phyloP scores from a whole-genome alignment of 352 stramenopile genomes.

The Phytophthora citricola region DNA sequence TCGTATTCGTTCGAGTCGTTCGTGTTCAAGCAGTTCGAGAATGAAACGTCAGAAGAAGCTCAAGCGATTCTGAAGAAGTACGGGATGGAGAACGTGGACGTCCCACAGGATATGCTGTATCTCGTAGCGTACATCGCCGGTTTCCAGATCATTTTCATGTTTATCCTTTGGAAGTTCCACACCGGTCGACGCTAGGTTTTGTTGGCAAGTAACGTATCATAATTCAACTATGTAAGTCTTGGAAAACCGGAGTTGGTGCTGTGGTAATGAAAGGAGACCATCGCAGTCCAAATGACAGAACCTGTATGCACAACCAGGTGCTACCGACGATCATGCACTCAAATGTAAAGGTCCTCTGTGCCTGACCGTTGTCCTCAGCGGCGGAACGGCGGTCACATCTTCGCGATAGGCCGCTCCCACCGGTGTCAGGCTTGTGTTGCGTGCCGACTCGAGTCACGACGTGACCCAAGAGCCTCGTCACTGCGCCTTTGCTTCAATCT shows the following conservation, averaged over 20 bases:
- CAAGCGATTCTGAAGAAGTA: constrained; percentile 29
- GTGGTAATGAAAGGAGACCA: no score
- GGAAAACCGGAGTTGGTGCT: background rate
- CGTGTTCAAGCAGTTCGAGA: constrained; percentile 76
- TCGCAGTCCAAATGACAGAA: background rate
- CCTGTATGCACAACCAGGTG: constrained; percentile 3
- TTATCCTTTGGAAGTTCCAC: constrained; percentile 35
- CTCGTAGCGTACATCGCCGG: constrained; percentile 36
- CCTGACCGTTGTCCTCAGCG: constrained; percentile 4
- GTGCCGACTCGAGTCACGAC: background rate
- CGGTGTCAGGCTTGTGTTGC: constrained; percentile 1
- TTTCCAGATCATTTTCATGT: constrained; percentile 43
- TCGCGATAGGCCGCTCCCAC: constrained; percentile 13
- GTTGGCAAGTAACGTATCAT: constrained; percentile 13
- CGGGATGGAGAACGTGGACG: constrained; percentile 57
- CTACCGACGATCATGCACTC: background rate
- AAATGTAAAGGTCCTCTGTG: constrained; percentile 13
- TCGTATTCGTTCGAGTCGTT: constrained; percentile 36
- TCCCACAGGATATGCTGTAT: constrained; percentile 43
- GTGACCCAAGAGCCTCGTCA: background rate
- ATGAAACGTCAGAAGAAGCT: constrained; percentile 24
- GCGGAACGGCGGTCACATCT: constrained; percentile 9
- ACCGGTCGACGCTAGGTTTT: constrained; percentile 13
- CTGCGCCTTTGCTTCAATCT: background rate
- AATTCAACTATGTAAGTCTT: constrained; percentile 3